Evolutionary conservation across 805 yeast genomes (phyloP).

Genomic region (Zygosaccharomyces siamensis): DNA sequence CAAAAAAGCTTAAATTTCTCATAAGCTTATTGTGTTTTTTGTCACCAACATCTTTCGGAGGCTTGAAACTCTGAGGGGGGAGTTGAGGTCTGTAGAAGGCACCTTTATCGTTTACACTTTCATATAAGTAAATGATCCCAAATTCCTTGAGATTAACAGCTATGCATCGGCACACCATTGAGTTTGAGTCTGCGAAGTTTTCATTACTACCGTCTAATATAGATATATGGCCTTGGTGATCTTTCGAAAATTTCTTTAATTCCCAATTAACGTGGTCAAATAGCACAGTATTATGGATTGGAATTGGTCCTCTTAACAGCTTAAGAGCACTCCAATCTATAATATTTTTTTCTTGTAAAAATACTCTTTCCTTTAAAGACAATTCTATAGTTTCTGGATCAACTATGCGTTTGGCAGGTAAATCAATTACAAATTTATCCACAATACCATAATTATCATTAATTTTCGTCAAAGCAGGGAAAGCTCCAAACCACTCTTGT

Average conservation of each 20-base stretch:
- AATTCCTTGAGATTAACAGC: not conserved
- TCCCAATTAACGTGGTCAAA: not conserved
- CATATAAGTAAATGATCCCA: constrained; percentile 1
- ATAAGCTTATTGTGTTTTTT: constrained; percentile 1
- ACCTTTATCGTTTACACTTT: not conserved
- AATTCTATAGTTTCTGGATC: not conserved
- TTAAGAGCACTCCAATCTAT: constrained; percentile 3
- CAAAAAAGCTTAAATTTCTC: not conserved
- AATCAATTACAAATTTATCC: constrained; percentile 1
- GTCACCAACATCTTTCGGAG: not conserved
- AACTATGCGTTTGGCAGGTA: not conserved
- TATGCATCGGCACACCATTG: not conserved
- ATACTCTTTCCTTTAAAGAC: not conserved
- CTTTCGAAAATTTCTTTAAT: not conserved
- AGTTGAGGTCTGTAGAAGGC: not conserved
- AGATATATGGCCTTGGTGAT: not conserved
- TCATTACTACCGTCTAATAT: not conserved
- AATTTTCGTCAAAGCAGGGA: not conserved
- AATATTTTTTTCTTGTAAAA: not conserved
- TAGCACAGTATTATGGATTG: not conserved
- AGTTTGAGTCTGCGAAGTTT: not conserved
- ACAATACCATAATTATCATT: not conserved
- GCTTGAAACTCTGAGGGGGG: not conserved
- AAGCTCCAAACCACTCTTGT: constrained; percentile 2
- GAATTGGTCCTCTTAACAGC: not conserved